Evolutionary conservation across 2,329 filamentous ascomycete species (phyloP), one percentile per base, ranked within the genome.

Genomic region (Sclerotinia sclerotiorum): DNA sequence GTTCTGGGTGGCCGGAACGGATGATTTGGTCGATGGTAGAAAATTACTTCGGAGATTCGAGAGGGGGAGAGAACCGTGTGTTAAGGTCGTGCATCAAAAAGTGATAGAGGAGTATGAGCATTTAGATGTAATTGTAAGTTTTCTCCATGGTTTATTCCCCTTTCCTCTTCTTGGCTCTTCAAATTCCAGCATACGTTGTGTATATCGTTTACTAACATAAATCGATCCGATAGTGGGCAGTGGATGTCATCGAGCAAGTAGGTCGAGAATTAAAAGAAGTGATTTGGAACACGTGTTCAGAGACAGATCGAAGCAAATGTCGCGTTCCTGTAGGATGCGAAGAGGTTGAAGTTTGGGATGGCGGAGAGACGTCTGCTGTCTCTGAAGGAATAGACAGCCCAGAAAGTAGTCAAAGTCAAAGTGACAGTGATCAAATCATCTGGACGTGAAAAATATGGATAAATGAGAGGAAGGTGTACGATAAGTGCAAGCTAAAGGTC

Each of bases 31-130:
- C 0, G 93, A 97, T 77, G 94, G 94, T 0, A 80, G 84, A 24
- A 87, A 88, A 66, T 82, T 97, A 11, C 81, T 97, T 3, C 83
- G 86, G 27, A 85, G 94, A 1, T 91, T 97, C 72, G 85, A 91
- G 74, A 85, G 85, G 54, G 91, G 90, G 0, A 84, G 91, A 35
- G 94, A 98, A 78, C 94, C 94, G 1, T 84, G 92, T 75, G 92
- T 96, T 11, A 82, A 85, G 51, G 81, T 97, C 6, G 91, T 97
- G 5, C 91, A 97, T 79, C 85, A 86, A 71, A 96, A 92, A 77
- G 82, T 96, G 29, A 90, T 97, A 55, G 88, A 92, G 3, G 92
- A 90, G 58, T 97, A 97, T 77, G 94, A 97, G 80, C 94, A 98
- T 79, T 84, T 98, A 5, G 94, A 97, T 79, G 92, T 97, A 1